Conservation (phyloP, 2,329 filamentous ascomycete species). For the Tolypocladium ophioglossoides region DNA sequence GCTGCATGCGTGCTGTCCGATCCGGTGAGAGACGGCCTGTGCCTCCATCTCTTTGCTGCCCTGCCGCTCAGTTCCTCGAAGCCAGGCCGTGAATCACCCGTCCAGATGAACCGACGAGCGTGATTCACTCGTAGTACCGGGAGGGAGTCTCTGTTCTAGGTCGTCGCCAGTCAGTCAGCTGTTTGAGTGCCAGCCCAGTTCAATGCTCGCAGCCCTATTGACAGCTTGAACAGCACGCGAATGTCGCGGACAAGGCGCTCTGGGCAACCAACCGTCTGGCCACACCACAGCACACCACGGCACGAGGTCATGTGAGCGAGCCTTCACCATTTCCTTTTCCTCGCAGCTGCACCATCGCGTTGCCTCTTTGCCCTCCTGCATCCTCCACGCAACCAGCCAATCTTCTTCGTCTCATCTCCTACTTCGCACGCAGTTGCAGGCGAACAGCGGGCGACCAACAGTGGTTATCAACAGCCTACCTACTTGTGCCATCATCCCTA, state of each 20-base stretch:
- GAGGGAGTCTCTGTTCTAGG: too few relatives aligned
- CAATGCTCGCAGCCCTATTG: neutral
- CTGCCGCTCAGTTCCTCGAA: too few relatives aligned
- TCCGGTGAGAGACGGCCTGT: neutral
- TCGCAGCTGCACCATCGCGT: neutral
- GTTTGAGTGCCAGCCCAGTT: neutral
- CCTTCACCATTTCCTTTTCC: neutral
- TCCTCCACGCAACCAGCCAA: neutral
- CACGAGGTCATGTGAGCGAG: neutral
- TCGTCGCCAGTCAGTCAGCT: neutral
- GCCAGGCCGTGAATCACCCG: neutral
- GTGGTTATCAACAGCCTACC: neutral
- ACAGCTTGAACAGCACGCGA: neutral
- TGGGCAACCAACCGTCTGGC: neutral
- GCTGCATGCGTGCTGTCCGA: neutral
- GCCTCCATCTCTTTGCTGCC: neutral
- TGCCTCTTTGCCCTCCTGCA: neutral
- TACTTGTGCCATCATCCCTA: too few relatives aligned
- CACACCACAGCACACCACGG: neutral
- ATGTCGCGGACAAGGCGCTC: neutral
- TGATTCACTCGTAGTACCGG: too few relatives aligned
- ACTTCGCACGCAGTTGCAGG: neutral
- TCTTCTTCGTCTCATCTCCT: neutral
- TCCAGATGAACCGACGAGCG: neutral
- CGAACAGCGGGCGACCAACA: neutral